Base-by-base conservation (phyloP, 352 stramenopile genomes). In the Globisporangium perplexum region DNA sequence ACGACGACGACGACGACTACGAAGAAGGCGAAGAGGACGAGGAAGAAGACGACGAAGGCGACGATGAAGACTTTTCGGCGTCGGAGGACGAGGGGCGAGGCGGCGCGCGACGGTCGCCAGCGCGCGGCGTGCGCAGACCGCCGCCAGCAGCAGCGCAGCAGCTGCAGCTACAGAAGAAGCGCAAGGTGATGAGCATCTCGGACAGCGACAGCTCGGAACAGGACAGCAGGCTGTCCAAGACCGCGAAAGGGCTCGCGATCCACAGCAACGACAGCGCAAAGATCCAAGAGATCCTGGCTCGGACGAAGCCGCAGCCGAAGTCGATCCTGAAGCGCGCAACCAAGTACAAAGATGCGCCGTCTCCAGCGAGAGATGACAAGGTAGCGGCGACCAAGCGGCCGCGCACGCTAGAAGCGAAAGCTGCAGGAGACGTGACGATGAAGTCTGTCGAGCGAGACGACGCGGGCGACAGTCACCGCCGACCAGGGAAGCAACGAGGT, bases 401-500 rank as follows among this genome's bases (percentile, higher is more conserved):
- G 31, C 49, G 47, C 26, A 22, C 41, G 39, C 39, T 39, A 36
- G 56, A 68, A 38, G 66, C 72, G 28, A 50, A 24, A 35, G 53
- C 66, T 14, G 12, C 30, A 0, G 66, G 62, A 18, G 52, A 55
- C 17, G 53, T 55, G 23, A 47, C 45, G 6, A 48, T 35, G 17
- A 63, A 57, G 26, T 24, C 20, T 7, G 10, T 23, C 1, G 31
- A 47, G 10, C 65, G 69, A 35, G 69, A 72, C 0, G 68, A 80
- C 26, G 35, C 48, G 20, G 38, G n/a, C 0, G 82, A 90, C 28
- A n/a, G 56, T 1, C 83, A 93, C 55, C 76, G 77, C 11, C 77
- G 83, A n/a, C 83, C 83, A 0, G 63, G 71, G 20, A 89, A 93
- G 66, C 79, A 86, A 48, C 66, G 65, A 30, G 58, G 63, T 53